phyloP scores from a whole-genome alignment of 306 rosid genomes.

The Dryas octopetala region DNA sequence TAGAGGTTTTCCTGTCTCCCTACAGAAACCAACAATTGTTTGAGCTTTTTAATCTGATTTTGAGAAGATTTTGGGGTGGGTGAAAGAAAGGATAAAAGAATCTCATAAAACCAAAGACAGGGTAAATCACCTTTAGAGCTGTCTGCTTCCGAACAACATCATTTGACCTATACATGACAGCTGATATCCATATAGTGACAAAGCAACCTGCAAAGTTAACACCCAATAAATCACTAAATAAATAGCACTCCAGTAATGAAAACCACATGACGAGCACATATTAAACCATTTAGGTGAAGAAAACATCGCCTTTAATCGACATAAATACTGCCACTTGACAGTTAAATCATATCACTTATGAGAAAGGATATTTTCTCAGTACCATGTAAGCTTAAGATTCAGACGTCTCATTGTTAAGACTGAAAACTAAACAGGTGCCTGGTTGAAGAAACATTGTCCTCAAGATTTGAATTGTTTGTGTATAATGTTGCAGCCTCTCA shows the following conservation, averaged over 20 bases:
- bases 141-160: constrained; percentile 89
- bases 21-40: constrained; percentile 38
- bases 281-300: constrained; percentile 17
- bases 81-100: neutral
- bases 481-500: neutral
- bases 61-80: neutral
- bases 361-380: neutral
- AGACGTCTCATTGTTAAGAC: neutral
- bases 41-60: constrained; percentile 26
- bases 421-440: neutral
- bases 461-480: neutral
- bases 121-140: constrained; percentile 67
- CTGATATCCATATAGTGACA: constrained; percentile 75
- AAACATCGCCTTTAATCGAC: neutral
- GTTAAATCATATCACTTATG: neutral
- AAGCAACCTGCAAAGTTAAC: constrained; percentile 69
- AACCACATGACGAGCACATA: constrained; percentile 19
- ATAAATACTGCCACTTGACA: neutral
- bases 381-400: neutral
- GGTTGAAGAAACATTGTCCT: neutral
- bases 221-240: constrained; percentile 7
- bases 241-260: constrained; percentile 9
- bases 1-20: constrained; percentile 78
- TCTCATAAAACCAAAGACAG: constrained; percentile 14
- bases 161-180: constrained; percentile 85